phyloP scores from a whole-genome alignment of 352 stramenopile species.

The Saprolegnia parasitica region DNA sequence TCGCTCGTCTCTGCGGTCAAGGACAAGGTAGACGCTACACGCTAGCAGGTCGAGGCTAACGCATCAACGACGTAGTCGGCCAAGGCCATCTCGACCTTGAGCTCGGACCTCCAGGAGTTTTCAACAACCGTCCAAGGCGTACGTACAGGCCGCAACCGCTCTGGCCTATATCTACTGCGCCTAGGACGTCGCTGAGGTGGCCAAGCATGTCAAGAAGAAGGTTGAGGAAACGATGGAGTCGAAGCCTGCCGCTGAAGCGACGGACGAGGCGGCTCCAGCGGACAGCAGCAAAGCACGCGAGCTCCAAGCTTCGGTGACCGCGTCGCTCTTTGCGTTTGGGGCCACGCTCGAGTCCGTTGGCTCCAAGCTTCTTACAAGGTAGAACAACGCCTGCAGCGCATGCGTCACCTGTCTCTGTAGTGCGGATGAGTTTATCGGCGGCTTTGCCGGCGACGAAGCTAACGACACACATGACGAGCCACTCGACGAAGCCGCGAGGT shows the following conservation, averaged over 20 bases:
- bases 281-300: neutral
- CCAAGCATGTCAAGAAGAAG: constrained; percentile 47
- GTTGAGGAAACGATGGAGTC: constrained; percentile 47
- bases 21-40: constrained; percentile 33
- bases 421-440: constrained; percentile 56
- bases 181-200: constrained; percentile 53
- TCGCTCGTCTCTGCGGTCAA: constrained; percentile 41
- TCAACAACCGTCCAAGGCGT: constrained; percentile 60
- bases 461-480: neutral
- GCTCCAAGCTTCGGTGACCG: constrained; percentile 27
- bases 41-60: neutral
- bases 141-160: neutral
- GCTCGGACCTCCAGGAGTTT: constrained; percentile 67
- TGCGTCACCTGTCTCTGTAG: constrained; percentile 31
- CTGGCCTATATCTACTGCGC: neutral
- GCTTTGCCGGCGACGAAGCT: constrained; percentile 28
- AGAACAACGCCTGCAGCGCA: neutral
- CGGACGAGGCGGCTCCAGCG: constrained; percentile 25
- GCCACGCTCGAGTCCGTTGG: constrained; percentile 51
- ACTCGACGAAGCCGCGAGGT: constrained; percentile 17
- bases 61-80: constrained; percentile 39
- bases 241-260: constrained; percentile 23
- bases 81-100: constrained; percentile 67
- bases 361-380: constrained; percentile 45
- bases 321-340: constrained; percentile 57